Evolutionary conservation across 1,139 yeast genomes (phyloP).

Genomic region (Debaryomycetaceae sp.): DNA sequence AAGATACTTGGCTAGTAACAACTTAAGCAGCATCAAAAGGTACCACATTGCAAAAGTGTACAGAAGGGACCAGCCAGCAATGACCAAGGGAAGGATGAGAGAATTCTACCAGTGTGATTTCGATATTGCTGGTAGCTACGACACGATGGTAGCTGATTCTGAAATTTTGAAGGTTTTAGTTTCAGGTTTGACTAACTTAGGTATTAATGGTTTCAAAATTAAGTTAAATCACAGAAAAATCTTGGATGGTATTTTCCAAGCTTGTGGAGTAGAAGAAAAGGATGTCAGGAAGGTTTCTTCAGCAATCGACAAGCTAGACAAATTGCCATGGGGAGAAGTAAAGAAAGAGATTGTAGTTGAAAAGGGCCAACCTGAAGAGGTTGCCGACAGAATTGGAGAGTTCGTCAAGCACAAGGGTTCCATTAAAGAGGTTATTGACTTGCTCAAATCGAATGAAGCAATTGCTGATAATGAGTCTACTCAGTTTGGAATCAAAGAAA

Average conservation of each 20-base stretch:
- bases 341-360: slow-evolving; percentile 89
- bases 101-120: slow-evolving; percentile 98
- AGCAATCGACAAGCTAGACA: slow-evolving; percentile 95
- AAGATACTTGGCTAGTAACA: slow-evolving; percentile 92
- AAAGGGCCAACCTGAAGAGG: slow-evolving; percentile 84
- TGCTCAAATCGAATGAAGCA: slow-evolving; percentile 53
- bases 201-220: slow-evolving; percentile 83
- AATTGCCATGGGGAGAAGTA: slow-evolving; percentile 92
- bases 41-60: slow-evolving; percentile 97
- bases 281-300: slow-evolving; percentile 91
- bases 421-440: slow-evolving; percentile 61
- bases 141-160: slow-evolving; percentile 93
- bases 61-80: slow-evolving; percentile 98
- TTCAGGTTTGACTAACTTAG: slow-evolving; percentile 80
- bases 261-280: slow-evolving; percentile 91
- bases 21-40: slow-evolving; percentile 82
- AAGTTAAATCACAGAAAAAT: slow-evolving; percentile 94
- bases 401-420: slow-evolving; percentile 84
- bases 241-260: slow-evolving; percentile 90
- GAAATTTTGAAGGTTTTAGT: slow-evolving; percentile 78
- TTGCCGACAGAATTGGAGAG: slow-evolving; percentile 89
- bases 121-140: slow-evolving; percentile 91
- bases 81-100: slow-evolving; percentile 99
- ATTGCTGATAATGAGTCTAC: slow-evolving; percentile 69
- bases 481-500: slow-evolving; percentile 75